Evolutionary conservation across 148 eudicot species (phyloP).

Genomic region (Amaranthus hypochondriacus): DNA sequence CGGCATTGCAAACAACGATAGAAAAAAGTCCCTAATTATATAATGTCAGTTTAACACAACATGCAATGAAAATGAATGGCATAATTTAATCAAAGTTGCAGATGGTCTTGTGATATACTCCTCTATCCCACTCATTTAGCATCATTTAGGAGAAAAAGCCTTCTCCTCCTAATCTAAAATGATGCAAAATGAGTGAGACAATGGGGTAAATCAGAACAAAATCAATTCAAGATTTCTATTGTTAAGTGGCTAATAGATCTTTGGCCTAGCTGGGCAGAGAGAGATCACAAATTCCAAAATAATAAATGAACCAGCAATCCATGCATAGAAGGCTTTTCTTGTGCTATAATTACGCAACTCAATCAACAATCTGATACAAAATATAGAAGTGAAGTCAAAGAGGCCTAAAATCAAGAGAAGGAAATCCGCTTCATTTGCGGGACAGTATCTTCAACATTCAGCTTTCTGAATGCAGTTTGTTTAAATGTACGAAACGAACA

Average conservation of each 20-base stretch:
- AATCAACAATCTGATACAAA: not conserved
- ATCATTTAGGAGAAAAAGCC: too few relatives aligned
- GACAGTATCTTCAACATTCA: constrained; percentile 2
- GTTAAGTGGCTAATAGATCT: not conserved
- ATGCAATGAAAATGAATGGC: constrained; percentile 4
- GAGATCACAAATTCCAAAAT: not conserved
- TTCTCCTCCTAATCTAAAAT: too few relatives aligned
- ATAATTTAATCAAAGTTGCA: not conserved
- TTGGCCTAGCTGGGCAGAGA: not conserved
- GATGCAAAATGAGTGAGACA: too few relatives aligned
- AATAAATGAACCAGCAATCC: not conserved
- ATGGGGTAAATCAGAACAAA: not conserved
- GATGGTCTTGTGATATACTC: too few relatives aligned
- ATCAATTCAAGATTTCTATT: not conserved
- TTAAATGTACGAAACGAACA: constrained; percentile 2
- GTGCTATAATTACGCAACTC: not conserved
- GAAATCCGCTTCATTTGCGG: not conserved
- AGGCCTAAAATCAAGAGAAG: not conserved
- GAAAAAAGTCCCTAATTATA: not conserved
- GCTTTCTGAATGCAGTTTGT: not conserved
- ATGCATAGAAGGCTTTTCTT: not conserved
- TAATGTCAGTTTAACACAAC: not conserved
- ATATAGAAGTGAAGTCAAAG: not conserved
- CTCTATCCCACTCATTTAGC: too few relatives aligned
- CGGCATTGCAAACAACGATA: too few relatives aligned